phyloP scores from a whole-genome alignment of 2,329 filamentous ascomycete species.

The Sporothrix protearum region DNA sequence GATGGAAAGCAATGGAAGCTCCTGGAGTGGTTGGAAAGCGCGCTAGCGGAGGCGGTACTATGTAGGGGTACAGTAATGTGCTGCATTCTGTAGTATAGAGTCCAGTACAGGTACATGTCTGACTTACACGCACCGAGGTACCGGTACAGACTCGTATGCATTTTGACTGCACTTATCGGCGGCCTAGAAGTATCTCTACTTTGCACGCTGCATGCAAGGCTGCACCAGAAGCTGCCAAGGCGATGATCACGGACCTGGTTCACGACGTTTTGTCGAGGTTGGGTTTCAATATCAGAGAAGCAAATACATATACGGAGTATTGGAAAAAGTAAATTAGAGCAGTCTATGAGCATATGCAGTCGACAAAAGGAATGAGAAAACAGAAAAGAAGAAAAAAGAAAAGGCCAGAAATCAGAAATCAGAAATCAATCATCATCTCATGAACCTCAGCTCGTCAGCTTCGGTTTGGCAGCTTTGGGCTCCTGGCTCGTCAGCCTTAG shows the following conservation, averaged over 20 bases:
- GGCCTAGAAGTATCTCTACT: neutral
- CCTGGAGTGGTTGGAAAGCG: conserved; percentile 26
- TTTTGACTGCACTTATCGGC: neutral
- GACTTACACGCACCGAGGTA: conserved; percentile 13
- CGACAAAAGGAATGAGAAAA: neutral
- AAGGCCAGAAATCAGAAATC: neutral
- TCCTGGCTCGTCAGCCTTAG: no score
- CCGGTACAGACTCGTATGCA: neutral
- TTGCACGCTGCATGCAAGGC: neutral
- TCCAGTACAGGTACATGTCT: neutral
- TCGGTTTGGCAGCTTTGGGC: neutral
- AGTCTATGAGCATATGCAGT: neutral
- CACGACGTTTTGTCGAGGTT: neutral
- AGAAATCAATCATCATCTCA: neutral
- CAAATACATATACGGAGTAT: neutral
- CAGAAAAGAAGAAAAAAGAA: neutral
- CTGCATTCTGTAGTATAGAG: neutral
- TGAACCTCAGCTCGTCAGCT: neutral
- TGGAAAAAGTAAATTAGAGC: neutral
- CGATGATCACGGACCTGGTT: conserved; percentile 1
- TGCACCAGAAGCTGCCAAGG: neutral
- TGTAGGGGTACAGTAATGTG: neutral
- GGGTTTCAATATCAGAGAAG: neutral
- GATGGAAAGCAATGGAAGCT: conserved; percentile 31
- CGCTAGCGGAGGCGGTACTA: neutral